Base-by-base conservation (phyloP, 1,284 basidiomycete genomes). In the Fomitopsis betulina region DNA sequence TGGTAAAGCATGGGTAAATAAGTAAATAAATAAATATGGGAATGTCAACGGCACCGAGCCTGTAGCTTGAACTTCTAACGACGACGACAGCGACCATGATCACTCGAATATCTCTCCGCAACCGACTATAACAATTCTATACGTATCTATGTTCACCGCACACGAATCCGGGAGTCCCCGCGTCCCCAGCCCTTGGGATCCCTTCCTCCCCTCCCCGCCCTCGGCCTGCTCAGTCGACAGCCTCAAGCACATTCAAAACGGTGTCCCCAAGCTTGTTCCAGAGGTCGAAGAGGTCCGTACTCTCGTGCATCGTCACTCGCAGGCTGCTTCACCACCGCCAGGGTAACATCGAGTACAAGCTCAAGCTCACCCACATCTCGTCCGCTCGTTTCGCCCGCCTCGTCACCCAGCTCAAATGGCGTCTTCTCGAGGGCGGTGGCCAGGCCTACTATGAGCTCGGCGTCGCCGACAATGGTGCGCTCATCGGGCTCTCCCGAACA, bases 361-460 rank as follows among this genome's bases (percentile, higher is more conserved):
- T 93, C 23, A 89, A 92, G 68, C 85, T 94, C 19, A 78, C 89
- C 17, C 75, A 81, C 53, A 87, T 91, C 0, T 81, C 87, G 13
- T 80, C 85, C 0, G 79, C 85, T 12, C 88, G 90, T 43, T 89
- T 93, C 66, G 80, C 83, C 3, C 82, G 88, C 40, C 86, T 97
- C 17, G 90, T 94, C 57, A 96, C 94, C 1, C 94, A 97, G 75
- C 85, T 96, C 73, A 94, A 96, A 72, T 97, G 95, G 94, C 83
- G 94, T 3, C 81, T 97, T 4, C 86, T 95, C 53, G 92, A 96
- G 72, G 94, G 94, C 15, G 87, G 91, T 4, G 94, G 94, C 5
- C 89, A 93, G 68, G 94, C 94, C 0, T 92, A 94, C 70, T 97
- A 97, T 67, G 94, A 96, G 70, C 84, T 97, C 17, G 95, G 94